phyloP scores from a whole-genome alignment of 2,329 filamentous ascomycete species.

The Diaporthe nobilis region DNA sequence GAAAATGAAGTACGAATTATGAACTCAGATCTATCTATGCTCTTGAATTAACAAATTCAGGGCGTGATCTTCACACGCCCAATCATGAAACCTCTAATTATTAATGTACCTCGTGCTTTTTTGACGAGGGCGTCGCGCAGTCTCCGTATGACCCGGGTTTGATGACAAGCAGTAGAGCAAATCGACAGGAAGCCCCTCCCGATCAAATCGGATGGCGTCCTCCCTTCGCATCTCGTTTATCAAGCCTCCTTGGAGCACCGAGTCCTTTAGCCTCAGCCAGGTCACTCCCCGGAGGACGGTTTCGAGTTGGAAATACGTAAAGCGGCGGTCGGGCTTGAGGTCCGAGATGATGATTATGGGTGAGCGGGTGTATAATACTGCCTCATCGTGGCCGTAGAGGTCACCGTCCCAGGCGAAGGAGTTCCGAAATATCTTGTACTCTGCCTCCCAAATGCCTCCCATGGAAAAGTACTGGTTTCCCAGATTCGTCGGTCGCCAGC shows the following conservation, averaged over 20 bases:
- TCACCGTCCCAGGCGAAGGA: constrained; percentile 41
- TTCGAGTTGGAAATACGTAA: background rate
- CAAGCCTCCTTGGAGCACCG: background rate
- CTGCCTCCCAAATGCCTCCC: background rate
- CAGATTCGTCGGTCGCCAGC: background rate
- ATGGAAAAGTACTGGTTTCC: background rate
- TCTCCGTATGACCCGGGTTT: background rate
- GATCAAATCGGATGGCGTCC: background rate
- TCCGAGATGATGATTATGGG: constrained; percentile 23
- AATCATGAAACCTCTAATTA: background rate
- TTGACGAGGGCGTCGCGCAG: background rate
- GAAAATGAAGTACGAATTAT: background rate
- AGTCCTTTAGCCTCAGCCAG: background rate
- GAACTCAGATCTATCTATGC: background rate
- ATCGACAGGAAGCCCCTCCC: background rate
- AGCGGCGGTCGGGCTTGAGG: background rate
- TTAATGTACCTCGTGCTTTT: background rate
- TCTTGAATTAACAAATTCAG: background rate
- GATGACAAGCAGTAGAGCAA: background rate
- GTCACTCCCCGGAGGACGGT: background rate
- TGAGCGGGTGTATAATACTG: constrained; percentile 28
- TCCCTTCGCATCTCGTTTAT: background rate
- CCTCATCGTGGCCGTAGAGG: constrained; percentile 40
- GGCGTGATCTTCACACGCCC: too few species aligned
- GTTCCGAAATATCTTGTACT: background rate